Evolutionary conservation across 1,284 basidiomycete species (phyloP), one percentile per base, ranked within the genome.

Genomic region (Puccinia horiana): DNA sequence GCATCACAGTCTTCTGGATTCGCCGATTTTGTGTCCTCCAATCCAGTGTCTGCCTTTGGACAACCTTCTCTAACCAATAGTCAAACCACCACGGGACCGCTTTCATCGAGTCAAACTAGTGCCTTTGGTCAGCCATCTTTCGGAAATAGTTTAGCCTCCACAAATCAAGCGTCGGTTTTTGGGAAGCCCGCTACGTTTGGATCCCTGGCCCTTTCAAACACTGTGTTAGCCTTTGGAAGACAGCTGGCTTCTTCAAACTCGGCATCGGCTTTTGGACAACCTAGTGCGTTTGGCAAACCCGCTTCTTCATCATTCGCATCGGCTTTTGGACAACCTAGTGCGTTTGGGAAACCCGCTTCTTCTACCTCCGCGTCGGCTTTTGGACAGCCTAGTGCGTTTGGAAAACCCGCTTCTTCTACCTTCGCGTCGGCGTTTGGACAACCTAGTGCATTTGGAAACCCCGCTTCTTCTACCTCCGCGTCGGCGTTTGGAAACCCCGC

Each of bases 281-380:
- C 56, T 4, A 76, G 52, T 61, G 56, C 56, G 5, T 58, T 58
- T 58, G 56, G 26, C 8, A 32, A 58, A 32, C 56, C 4, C 26
- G 56, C 4, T 6, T 16, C 52, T 16, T 20, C 49, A 5, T 47
- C 52, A 16, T n/a, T 20, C 14, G 52, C 23, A 5, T 54, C 52
- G 52, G 12, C 56, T 8, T 58, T 32, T 58, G 56, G 56, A 58
- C 18, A 58, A 5, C n/a, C 58, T 29, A 40, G 37, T 69, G 65
- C 65, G 35, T 76, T 76, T 76, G 74, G 49, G 23, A 54, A 76
- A 40, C 14, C 37, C 5, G 56, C 56, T 29, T 35, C 65, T 69
- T 65, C 58, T 26, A 40, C 56, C 58, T 23, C 42, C 16, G 26
- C 35, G 37, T 76, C 56, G n/a, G 9, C 56, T 58, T 58, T 58